Evolutionary conservation across 1,284 basidiomycete species (phyloP).

Genomic region (Fomitiporia mediterranea): DNA sequence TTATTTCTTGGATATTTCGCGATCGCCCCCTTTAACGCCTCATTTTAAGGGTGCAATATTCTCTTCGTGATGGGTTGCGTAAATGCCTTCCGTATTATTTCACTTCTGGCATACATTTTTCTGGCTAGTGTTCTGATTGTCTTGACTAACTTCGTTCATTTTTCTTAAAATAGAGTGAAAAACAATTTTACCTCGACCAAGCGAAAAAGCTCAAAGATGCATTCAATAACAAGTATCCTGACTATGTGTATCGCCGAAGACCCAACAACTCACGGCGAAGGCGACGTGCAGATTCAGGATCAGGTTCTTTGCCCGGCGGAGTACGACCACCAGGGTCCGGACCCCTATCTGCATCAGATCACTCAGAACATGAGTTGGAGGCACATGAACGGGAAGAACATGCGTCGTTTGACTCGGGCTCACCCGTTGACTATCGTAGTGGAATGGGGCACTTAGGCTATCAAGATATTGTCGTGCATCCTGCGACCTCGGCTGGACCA

Average conservation of each 20-base stretch:
- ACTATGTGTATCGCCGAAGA: slow-evolving; percentile 78
- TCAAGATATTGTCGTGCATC: slow-evolving; percentile 1
- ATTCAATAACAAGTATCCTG: slow-evolving; percentile 81
- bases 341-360: neutral
- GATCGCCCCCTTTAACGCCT: too few relatives aligned
- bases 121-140: too few relatives aligned
- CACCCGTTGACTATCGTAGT: neutral
- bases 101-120: too few relatives aligned
- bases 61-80: too few relatives aligned
- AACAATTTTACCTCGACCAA: slow-evolving; percentile 80
- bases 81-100: too few relatives aligned
- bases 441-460: neutral
- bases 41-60: too few relatives aligned
- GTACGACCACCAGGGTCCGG: neutral
- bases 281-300: slow-evolving; percentile 44
- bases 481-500: slow-evolving; percentile 16
- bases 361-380: neutral
- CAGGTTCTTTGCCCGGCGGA: slow-evolving; percentile 23
- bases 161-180: slow-evolving; percentile 55
- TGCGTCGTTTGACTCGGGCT: neutral
- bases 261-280: slow-evolving; percentile 79
- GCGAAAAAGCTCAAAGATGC: slow-evolving; percentile 77
- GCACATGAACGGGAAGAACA: neutral
- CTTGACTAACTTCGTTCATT: neutral
- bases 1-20: too few relatives aligned